Percentiles rank a stretch among this genome's conserved stretches.
phyloP scores from a whole-genome alignment of 169 alveolate species.

The Eimeria zaria region DNA sequence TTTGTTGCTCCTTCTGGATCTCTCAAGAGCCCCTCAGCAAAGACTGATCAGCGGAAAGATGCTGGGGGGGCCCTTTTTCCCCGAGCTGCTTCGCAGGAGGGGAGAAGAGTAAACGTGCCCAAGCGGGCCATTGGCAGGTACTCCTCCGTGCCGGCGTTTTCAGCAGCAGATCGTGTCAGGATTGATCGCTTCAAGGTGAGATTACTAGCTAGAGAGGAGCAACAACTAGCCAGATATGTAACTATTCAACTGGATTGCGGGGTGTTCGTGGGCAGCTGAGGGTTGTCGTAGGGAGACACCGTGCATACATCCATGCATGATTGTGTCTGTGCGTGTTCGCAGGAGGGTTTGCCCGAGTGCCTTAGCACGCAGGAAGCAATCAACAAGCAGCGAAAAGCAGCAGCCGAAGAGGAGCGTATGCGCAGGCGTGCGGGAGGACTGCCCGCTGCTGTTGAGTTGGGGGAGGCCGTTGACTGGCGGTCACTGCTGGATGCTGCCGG shows the following conservation, averaged over 20 bases:
- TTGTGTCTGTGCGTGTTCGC: not conserved
- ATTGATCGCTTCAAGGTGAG: constrained; percentile 65
- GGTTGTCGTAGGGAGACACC: not conserved
- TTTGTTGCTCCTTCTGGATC: not conserved
- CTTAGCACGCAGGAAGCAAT: constrained; percentile 68
- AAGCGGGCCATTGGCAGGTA: constrained; percentile 44
- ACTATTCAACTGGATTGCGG: not conserved
- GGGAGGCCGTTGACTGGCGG: constrained; percentile 62
- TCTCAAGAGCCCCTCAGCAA: not conserved
- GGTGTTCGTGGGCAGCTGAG: not conserved
- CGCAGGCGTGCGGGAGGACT: not conserved
- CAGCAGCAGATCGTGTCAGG: constrained; percentile 49
- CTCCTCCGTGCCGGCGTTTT: constrained; percentile 62
- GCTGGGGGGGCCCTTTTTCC: not conserved
- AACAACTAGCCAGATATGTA: not conserved
- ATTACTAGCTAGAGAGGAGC: not conserved
- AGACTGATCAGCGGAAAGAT: not conserved
- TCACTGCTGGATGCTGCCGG: constrained; percentile 63
- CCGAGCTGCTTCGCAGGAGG: constrained; percentile 55
- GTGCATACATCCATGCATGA: not conserved
- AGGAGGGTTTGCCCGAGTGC: constrained; percentile 68
- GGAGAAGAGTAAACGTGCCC: not conserved
- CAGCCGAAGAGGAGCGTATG: constrained; percentile 3
- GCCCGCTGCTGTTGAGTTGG: not conserved
- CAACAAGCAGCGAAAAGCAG: not conserved